Evolutionary conservation across 106 monocot genomes (phyloP), one percentile per base, ranked within the genome.

Genomic region (Posidonia australis): DNA sequence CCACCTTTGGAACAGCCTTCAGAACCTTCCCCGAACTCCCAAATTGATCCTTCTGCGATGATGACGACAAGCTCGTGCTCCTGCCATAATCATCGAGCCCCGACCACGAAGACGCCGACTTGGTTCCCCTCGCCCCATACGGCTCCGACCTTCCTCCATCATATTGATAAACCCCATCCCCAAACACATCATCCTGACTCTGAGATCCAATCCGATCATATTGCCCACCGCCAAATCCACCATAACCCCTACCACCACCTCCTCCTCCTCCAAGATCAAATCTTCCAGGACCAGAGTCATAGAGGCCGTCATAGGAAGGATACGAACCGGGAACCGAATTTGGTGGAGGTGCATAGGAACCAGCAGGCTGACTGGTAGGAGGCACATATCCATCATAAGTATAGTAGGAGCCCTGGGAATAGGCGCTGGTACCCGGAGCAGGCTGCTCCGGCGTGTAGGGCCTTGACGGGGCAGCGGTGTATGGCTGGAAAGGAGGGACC

Each of bases 101-200:
- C 24, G 64, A 64, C 46, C 44, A 64, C n/a, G 64, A 64, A 9
- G 64, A 64, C 4, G 64, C 61, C 17, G 61, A 61, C 41, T 61
- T 61, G 72, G 63, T 30, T 60, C 72, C 64, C 41, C 59, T 44
- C 43, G 73, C 66, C 58, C 74, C 74, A 44, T 74, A 67, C 24
- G 66, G 74, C 28, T 74, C 66, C 77, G 63, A 57, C 45, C 74
- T 72, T 0, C 93, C 93, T 6, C 86, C 89, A 62, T 79, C 79
- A 58, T 93, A 93, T 9, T 78, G 64, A 74, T 86, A 93, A 17
- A 77, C 86, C 11, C 89, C 93, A 17, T 86, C 86, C 18, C 78
- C 77, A 19, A 78, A 66, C 25, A 63, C 66, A 41, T 78, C 84
- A 59, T 74, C 78, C 3, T 67, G 56, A 0, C 56, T 20, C 58